Percentiles rank a stretch among this genome's conserved stretches.
Conservation (phyloP, 805 yeast genomes). For the Komagataella populi region DNA sequence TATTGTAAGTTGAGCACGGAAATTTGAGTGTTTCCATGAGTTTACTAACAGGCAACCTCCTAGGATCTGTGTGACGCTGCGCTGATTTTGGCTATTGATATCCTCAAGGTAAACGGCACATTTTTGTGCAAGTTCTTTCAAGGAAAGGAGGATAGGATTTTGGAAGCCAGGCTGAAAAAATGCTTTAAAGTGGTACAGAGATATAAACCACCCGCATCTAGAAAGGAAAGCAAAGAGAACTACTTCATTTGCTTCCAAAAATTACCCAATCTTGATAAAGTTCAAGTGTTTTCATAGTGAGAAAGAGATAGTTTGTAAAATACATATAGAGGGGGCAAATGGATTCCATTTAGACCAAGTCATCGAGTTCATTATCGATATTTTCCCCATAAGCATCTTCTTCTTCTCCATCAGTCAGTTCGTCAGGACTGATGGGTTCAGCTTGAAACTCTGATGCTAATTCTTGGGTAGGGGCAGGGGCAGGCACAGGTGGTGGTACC, state of each 20-base stretch:
- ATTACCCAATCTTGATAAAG: slow-evolving; percentile 24
- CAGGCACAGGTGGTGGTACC: neutral
- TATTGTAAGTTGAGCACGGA: slow-evolving; percentile 30
- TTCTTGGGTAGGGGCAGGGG: neutral
- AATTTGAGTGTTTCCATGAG: slow-evolving; percentile 2
- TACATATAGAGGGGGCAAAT: neutral
- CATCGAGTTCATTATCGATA: neutral
- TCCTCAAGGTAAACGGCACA: slow-evolving; percentile 57
- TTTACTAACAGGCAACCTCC: neutral
- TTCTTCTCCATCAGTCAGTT: neutral
- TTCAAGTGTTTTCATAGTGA: slow-evolving; percentile 22
- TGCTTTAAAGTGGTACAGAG: slow-evolving; percentile 53
- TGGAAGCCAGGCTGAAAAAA: slow-evolving; percentile 44
- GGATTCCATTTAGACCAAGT: neutral
- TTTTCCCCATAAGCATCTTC: neutral
- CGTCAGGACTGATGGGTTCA: neutral
- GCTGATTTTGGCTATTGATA: slow-evolving; percentile 54
- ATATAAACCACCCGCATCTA: slow-evolving; percentile 71
- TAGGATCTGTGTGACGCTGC: slow-evolving; percentile 88
- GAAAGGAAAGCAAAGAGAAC: slow-evolving; percentile 70
- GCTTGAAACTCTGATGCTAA: neutral
- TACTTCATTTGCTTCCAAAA: slow-evolving; percentile 62
- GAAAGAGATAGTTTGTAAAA: slow-evolving; percentile 1
- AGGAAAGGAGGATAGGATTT: slow-evolving; percentile 60
- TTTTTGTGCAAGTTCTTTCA: slow-evolving; percentile 77